Percentiles rank a stretch among this genome's conserved stretches.
phyloP scores from a whole-genome alignment of 495 filamentous ascomycete species.

The Podospora bellae-mahoneyi region DNA sequence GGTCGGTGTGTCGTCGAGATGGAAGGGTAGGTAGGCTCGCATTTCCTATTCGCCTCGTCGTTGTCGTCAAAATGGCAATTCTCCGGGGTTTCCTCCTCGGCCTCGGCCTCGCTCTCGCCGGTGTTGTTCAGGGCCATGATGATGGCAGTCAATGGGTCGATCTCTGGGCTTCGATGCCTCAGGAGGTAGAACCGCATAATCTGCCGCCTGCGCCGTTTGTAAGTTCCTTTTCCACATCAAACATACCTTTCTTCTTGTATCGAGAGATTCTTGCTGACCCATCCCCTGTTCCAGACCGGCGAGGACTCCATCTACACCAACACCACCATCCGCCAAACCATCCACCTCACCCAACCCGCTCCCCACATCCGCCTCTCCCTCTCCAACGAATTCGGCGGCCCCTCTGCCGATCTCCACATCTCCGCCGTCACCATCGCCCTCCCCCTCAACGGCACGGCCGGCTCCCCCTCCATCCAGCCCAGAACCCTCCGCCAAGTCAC shows the following conservation, averaged over 20 bases:
- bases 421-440: slow-evolving; percentile 53
- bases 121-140: background rate
- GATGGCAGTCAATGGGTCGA: slow-evolving; percentile 49
- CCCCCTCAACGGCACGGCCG: slow-evolving; percentile 42
- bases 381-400: slow-evolving; percentile 57
- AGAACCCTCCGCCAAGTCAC: slow-evolving; percentile 45
- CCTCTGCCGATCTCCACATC: slow-evolving; percentile 49
- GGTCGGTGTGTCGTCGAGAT: background rate
- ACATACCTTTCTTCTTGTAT: background rate
- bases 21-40: background rate
- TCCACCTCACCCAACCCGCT: slow-evolving; percentile 50
- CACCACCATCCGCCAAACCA: slow-evolving; percentile 59
- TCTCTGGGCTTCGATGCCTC: slow-evolving; percentile 59
- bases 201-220: slow-evolving; percentile 55
- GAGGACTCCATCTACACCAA: slow-evolving; percentile 36
- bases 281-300: slow-evolving; percentile 23
- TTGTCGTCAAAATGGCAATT: slow-evolving; percentile 10
- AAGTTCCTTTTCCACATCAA: slow-evolving; percentile 22
- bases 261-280: background rate
- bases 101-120: slow-evolving; percentile 13
- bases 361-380: slow-evolving; percentile 53
- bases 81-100: slow-evolving; percentile 22
- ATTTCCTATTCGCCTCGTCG: background rate
- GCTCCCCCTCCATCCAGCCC: slow-evolving; percentile 43
- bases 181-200: slow-evolving; percentile 54